Conservation (phyloP, 225 moss, liverwort and hornwort genomes). For the Antitrichia curtipendula region DNA sequence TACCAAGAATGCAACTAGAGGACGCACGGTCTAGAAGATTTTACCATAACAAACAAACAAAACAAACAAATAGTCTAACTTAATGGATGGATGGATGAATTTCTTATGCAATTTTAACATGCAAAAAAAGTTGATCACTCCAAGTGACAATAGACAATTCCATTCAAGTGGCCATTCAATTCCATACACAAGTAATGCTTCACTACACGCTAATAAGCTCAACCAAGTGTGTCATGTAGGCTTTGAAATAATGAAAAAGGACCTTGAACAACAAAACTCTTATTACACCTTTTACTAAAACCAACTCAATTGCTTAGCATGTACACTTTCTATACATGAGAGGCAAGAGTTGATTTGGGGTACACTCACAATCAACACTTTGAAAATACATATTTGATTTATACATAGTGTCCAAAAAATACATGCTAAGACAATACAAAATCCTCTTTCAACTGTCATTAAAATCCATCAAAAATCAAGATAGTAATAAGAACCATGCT, state of each 20-base stretch:
- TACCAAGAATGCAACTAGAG: too few species aligned
- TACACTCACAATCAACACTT: background rate
- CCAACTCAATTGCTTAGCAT: too few species aligned
- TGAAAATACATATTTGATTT: background rate
- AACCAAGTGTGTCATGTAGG: too few species aligned
- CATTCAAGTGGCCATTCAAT: background rate
- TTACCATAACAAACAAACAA: too few species aligned
- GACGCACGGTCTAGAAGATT: too few species aligned
- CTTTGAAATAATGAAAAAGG: too few species aligned
- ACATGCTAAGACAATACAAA: background rate
- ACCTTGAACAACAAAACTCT: background rate
- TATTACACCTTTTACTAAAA: background rate
- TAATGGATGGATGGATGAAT: background rate
- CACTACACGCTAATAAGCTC: too few species aligned
- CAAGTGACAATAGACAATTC: accelerated
- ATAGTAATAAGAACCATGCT: too few species aligned
- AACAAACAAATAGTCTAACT: too few species aligned
- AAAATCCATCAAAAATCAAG: background rate
- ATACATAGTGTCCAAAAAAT: background rate
- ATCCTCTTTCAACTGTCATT: background rate
- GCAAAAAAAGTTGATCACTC: background rate
- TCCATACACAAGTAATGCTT: background rate
- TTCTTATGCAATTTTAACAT: background rate
- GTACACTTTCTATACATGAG: too few species aligned
- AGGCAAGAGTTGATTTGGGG: accelerated